These are phyloP conservation scores for Mycena haematopus DNA, from an alignment of 768 basidiomycete species.

Conservation along the genomic window DNA sequence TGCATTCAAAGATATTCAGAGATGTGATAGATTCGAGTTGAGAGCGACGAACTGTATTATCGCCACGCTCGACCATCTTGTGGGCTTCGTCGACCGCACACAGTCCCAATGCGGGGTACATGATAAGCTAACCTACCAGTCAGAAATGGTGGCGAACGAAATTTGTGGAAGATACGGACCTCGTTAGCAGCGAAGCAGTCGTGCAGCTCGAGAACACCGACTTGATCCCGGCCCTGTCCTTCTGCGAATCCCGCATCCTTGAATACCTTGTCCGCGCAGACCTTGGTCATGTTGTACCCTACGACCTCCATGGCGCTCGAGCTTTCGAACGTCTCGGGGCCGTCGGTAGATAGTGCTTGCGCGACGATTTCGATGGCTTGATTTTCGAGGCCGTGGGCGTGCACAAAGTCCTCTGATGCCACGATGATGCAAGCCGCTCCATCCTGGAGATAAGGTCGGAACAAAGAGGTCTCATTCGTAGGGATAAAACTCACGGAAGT, in stretches of 20 bases:
- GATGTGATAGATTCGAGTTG: neutral
- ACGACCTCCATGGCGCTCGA: constrained; percentile 79
- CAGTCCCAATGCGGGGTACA: constrained; percentile 81
- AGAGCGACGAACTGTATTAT: constrained; percentile 71
- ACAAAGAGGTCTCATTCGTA: neutral
- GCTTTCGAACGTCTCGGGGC: constrained; percentile 66
- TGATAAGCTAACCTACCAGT: constrained; percentile 62
- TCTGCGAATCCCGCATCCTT: constrained; percentile 69
- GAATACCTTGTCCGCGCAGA: constrained; percentile 73
- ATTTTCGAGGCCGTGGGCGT: constrained; percentile 73
- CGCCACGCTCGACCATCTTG: constrained; percentile 73
- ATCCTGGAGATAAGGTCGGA: constrained; percentile 49
- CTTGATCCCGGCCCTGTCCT: constrained; percentile 69
- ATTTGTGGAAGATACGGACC: constrained; percentile 43
- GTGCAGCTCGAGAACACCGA: constrained; percentile 87
- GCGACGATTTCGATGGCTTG: constrained; percentile 87
- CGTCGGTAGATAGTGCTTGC: constrained; percentile 70
- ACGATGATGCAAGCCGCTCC: constrained; percentile 80
- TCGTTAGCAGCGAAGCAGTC: constrained; percentile 89
- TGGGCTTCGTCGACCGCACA: constrained; percentile 71
- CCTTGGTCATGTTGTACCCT: constrained; percentile 80
- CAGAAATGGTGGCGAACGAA: neutral
- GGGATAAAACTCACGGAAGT: constrained; percentile 61
- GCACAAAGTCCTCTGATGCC: constrained; percentile 82
- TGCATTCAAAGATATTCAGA: constrained; percentile 34